phyloP scores from a whole-genome alignment of 768 basidiomycete genomes.

The Rhizopogon salebrosus region DNA sequence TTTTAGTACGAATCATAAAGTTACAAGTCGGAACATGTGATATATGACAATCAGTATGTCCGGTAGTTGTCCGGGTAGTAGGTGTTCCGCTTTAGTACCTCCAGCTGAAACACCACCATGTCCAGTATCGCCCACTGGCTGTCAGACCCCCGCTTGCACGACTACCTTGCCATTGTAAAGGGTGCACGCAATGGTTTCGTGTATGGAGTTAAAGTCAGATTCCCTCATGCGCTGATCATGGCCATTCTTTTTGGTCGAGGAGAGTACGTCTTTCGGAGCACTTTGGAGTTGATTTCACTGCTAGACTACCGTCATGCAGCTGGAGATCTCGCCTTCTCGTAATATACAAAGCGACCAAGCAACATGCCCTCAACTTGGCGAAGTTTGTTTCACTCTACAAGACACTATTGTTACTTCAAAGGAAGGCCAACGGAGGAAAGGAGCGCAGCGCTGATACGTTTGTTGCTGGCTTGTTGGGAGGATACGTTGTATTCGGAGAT shows the following conservation, averaged over 20 bases:
- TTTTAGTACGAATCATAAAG: too few species aligned
- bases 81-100: background rate
- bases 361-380: conserved; percentile 88
- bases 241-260: conserved; percentile 89
- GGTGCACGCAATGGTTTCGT: conserved; percentile 89
- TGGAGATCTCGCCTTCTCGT: conserved; percentile 61
- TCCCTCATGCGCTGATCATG: conserved; percentile 97
- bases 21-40: too few species aligned
- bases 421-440: conserved; percentile 76
- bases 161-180: conserved; percentile 89
- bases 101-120: conserved; percentile 12
- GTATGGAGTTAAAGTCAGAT: conserved; percentile 86
- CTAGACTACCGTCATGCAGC: conserved; percentile 33
- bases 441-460: conserved; percentile 81
- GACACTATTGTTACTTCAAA: conserved; percentile 75
- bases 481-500: conserved; percentile 84
- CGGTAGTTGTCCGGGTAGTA: background rate
- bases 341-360: conserved; percentile 82
- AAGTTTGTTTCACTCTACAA: conserved; percentile 96
- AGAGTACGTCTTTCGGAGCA: conserved; percentile 53
- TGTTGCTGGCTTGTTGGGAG: conserved; percentile 87
- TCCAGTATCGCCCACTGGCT: conserved; percentile 20
- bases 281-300: conserved; percentile 3
- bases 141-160: conserved; percentile 74
- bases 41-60: conserved; percentile 8